phyloP scores from a whole-genome alignment of 768 basidiomycete species.

The Leccinum pellstonianum region DNA sequence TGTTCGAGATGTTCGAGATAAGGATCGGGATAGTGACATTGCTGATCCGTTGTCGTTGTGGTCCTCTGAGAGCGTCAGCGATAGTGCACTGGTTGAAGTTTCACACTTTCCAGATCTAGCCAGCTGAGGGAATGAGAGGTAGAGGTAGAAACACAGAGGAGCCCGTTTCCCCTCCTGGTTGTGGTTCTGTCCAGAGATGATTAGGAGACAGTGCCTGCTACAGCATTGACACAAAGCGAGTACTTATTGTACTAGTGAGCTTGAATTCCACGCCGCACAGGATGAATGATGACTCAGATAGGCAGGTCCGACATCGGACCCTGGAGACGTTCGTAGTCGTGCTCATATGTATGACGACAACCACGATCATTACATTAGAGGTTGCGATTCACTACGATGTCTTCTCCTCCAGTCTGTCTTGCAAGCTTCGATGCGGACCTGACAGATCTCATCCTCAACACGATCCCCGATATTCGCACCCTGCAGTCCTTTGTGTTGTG shows the following conservation, averaged over 20 bases:
- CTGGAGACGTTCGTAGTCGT: too few relatives aligned
- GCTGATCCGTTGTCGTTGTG: not conserved
- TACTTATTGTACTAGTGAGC: not conserved
- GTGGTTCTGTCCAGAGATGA: too few relatives aligned
- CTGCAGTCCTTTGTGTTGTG: conserved; percentile 14
- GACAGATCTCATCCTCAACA: conserved; percentile 12
- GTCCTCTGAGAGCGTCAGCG: not conserved
- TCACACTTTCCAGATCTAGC: not conserved
- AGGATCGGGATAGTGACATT: not conserved
- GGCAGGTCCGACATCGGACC: not conserved
- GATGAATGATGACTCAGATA: not conserved
- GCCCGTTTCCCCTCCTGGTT: not conserved
- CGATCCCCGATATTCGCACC: conserved; percentile 10
- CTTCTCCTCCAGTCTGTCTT: not conserved
- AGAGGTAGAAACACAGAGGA: not conserved
- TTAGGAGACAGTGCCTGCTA: too few relatives aligned
- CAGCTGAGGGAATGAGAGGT: not conserved
- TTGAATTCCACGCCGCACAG: too few relatives aligned
- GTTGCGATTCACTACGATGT: not conserved
- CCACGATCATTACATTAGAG: not conserved
- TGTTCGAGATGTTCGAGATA: too few relatives aligned
- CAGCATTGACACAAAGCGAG: not conserved
- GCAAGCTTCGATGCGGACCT: conserved; percentile 13
- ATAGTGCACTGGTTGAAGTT: too few relatives aligned
- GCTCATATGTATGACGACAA: not conserved